These are phyloP conservation scores for Mycosphaerella arachidis DNA, from an alignment of 2,329 filamentous ascomycete species.

Conservation along the genomic window DNA sequence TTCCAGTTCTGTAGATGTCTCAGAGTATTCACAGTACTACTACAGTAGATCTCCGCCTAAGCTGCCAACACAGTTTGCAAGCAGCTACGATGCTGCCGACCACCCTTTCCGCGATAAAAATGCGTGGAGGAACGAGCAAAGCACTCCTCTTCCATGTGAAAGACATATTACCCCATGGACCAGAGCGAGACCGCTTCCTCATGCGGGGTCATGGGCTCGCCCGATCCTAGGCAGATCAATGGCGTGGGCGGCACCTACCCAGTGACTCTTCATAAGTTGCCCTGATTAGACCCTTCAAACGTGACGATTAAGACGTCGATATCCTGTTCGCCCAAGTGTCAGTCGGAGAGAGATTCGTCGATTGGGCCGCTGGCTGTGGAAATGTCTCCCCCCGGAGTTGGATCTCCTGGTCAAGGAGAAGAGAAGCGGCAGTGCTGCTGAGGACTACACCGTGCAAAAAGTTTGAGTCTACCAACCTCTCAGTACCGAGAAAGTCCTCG, in stretches of 20 bases:
- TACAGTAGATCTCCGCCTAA: too few relatives aligned
- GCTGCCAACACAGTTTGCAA: background rate
- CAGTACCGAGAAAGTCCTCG: slow-evolving; percentile 15
- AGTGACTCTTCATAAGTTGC: slow-evolving; percentile 15
- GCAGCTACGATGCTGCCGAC: background rate
- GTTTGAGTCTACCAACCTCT: slow-evolving; percentile 16
- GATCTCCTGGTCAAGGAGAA: slow-evolving; percentile 13
- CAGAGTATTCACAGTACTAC: too few relatives aligned
- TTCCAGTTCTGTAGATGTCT: too few relatives aligned
- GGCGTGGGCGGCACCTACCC: slow-evolving; percentile 20
- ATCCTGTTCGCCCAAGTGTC: slow-evolving; percentile 19
- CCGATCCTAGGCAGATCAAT: slow-evolving; percentile 19
- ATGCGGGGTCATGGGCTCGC: slow-evolving; percentile 17
- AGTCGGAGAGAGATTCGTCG: slow-evolving; percentile 14
- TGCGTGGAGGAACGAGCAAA: slow-evolving; percentile 19
- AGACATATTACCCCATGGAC: slow-evolving; percentile 14
- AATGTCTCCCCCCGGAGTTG: slow-evolving; percentile 20
- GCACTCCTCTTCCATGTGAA: slow-evolving; percentile 20
- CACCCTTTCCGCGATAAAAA: slow-evolving; percentile 11
- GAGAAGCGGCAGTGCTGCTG: slow-evolving; percentile 6
- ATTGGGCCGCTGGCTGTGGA: slow-evolving; percentile 16
- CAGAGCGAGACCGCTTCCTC: slow-evolving; percentile 14
- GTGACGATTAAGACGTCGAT: slow-evolving; percentile 17
- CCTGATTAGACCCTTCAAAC: slow-evolving; percentile 14
- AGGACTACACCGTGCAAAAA: slow-evolving; percentile 15